phyloP scores from a whole-genome alignment of 2,329 filamentous ascomycete species.

The Aspergillus glaucus region DNA sequence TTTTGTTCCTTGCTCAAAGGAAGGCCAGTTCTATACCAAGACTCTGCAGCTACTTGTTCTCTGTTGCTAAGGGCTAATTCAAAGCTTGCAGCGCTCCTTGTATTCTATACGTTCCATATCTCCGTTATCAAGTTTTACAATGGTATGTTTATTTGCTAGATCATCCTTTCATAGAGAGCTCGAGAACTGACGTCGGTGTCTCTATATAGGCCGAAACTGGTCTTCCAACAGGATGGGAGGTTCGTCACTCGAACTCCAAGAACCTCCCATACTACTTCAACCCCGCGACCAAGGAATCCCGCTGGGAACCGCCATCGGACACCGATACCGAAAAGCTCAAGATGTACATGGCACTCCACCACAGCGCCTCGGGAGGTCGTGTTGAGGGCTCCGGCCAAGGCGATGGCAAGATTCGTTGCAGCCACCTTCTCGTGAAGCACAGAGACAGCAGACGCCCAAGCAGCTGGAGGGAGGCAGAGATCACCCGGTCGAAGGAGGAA shows the following conservation, averaged over 20 bases:
- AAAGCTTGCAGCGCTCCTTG: not conserved
- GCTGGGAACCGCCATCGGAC: constrained; percentile 86
- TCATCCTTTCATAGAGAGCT: not conserved
- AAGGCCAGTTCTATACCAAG: not conserved
- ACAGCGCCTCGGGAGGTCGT: constrained; percentile 51
- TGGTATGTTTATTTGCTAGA: constrained; percentile 4
- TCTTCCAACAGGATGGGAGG: constrained; percentile 83
- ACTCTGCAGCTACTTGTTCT: not conserved
- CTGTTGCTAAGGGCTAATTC: not conserved
- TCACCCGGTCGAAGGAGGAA: constrained; percentile 83
- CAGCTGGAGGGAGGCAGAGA: constrained; percentile 87
- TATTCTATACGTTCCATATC: not conserved
- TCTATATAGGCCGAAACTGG: constrained; percentile 61
- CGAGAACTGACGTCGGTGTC: not conserved
- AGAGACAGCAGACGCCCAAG: constrained; percentile 77
- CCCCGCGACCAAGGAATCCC: constrained; percentile 72
- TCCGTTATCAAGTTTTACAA: not conserved
- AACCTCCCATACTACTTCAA: constrained; percentile 99
- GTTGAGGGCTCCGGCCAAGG: constrained; percentile 34
- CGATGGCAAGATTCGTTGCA: constrained; percentile 84
- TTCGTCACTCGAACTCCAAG: constrained; percentile 96
- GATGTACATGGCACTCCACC: constrained; percentile 83
- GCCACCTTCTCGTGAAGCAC: constrained; percentile 93
- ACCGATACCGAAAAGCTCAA: constrained; percentile 92
- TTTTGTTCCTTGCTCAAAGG: no score